Percentiles rank a stretch among this genome's conserved stretches.
These are phyloP conservation scores for Ophryocystis elektroscirrha DNA, from an alignment of 169 alveolate genomes.

Conservation along the genomic window DNA sequence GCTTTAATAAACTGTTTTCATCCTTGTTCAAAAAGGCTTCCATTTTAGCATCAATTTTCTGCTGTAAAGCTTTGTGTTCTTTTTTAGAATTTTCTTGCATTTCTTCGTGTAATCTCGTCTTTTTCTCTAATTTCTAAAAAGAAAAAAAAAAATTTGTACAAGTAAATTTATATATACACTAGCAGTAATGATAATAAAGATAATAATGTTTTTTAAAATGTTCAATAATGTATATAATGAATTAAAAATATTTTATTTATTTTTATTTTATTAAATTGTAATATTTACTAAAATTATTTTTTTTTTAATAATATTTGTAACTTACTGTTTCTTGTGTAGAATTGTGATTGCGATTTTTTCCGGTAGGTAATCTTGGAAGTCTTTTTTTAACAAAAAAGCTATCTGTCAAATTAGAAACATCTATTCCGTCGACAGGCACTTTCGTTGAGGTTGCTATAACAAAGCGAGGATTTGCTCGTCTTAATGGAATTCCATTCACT, in stretches of 20 bases:
- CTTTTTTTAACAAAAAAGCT: slow-evolving; percentile 40
- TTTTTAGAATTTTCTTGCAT: no score
- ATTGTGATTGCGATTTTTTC: no score
- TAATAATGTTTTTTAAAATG: no score
- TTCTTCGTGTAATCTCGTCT: no score
- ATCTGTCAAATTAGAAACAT: slow-evolving; percentile 41
- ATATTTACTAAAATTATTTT: slow-evolving; percentile 34
- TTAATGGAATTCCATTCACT: slow-evolving; percentile 84
- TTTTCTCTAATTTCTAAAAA: no score
- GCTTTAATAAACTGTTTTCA: slow-evolving; percentile 30
- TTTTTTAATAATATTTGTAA: slow-evolving; percentile 22
- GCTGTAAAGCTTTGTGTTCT: slow-evolving; percentile 38
- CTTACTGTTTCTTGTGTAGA: no score
- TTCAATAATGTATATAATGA: no score
- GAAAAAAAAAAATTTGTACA: no score
- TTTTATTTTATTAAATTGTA: slow-evolving; percentile 19
- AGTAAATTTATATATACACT: no score
- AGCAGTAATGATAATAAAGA: no score
- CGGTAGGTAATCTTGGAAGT: no score
- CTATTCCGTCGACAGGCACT: slow-evolving; percentile 43
- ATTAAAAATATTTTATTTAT: slow-evolving; percentile 6
- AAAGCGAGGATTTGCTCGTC: slow-evolving; percentile 82
- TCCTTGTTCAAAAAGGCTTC: slow-evolving; percentile 32
- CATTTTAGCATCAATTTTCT: slow-evolving; percentile 32
- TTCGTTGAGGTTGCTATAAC: slow-evolving; percentile 79